A percentile compares a stretch with the other conserved stretches of the same genome.
These are phyloP conservation scores for Zygoascus bituminiphila DNA, from an alignment of 805 yeast species.

Conservation along the genomic window DNA sequence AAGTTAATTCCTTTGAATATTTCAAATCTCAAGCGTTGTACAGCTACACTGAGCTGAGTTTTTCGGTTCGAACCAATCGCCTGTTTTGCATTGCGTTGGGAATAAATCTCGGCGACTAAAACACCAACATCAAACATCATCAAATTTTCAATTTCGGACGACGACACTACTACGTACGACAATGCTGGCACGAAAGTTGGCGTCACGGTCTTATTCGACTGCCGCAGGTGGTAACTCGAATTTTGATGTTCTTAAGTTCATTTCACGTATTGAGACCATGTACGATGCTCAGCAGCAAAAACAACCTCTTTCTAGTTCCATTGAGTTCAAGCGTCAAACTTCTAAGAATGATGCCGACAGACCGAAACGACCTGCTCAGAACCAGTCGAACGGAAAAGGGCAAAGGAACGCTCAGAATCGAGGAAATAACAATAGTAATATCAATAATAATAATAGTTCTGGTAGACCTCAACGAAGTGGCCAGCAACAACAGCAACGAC, in stretches of 20 bases:
- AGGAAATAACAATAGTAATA: neutral
- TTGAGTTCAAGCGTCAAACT: neutral
- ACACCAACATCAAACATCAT: neutral
- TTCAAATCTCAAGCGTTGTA: no score
- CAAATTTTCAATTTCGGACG: neutral
- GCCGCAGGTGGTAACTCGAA: constrained; percentile 3
- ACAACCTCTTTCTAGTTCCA: constrained; percentile 1
- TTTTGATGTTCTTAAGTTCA: constrained; percentile 14
- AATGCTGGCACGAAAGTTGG: neutral
- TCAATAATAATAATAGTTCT: no score
- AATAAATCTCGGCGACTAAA: no score
- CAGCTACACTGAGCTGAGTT: no score
- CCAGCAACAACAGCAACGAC: no score
- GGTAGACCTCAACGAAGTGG: no score
- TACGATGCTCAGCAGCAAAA: constrained; percentile 9
- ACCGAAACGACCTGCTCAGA: neutral
- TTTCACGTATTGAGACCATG: constrained; percentile 13
- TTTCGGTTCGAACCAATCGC: no score
- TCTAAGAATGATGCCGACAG: neutral
- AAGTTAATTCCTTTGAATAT: no score
- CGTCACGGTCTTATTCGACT: neutral
- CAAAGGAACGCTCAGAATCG: neutral
- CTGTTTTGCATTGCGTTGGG: no score
- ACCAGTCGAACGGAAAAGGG: neutral
- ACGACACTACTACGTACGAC: no score